Percentiles rank a stretch among this genome's conserved stretches.
Evolutionary conservation across 768 basidiomycete species (phyloP).

Genomic region (Sistotremastrum suecicum): DNA sequence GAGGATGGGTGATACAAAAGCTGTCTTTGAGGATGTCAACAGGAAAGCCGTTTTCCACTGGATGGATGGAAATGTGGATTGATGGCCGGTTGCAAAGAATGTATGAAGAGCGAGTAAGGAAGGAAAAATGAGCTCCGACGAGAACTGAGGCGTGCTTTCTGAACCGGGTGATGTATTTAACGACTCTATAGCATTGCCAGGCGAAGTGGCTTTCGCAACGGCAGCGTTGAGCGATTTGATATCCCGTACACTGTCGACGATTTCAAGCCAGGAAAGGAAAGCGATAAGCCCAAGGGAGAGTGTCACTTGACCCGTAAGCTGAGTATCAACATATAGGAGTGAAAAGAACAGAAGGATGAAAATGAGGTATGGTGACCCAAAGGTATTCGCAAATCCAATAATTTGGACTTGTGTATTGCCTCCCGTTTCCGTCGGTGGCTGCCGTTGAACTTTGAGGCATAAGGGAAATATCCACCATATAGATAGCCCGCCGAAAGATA

Average conservation of each 20-base stretch:
- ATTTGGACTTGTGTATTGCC: conserved; percentile 35
- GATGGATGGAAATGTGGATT: conserved; percentile 73
- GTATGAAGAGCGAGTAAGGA: conserved; percentile 61
- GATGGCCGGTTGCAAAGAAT: conserved; percentile 88
- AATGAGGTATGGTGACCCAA: conserved; percentile 75
- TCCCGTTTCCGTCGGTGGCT: conserved; percentile 15
- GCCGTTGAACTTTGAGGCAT: conserved; percentile 48
- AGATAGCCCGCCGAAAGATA: conserved; percentile 37
- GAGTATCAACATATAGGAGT: conserved; percentile 49
- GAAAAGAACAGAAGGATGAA: conserved; percentile 61
- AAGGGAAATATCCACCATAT: conserved; percentile 66
- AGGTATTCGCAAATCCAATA: conserved; percentile 81
- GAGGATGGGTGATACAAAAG: conserved; percentile 61
- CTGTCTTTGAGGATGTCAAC: conserved; percentile 50
- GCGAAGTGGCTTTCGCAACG: conserved; percentile 32
- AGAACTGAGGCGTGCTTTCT: conserved; percentile 12
- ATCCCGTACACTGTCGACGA: conserved; percentile 72
- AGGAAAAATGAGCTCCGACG: conserved; percentile 57
- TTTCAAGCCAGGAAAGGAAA: conserved; percentile 63
- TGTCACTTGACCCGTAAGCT: conserved; percentile 73
- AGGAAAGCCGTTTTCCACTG: conserved; percentile 96
- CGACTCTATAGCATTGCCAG: conserved; percentile 24
- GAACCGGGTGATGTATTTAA: conserved; percentile 16
- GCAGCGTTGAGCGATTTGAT: conserved; percentile 36
- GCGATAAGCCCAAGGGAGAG: conserved; percentile 51